Base-by-base conservation (phyloP, 306 rosid species). In the Medicago lupulina region DNA sequence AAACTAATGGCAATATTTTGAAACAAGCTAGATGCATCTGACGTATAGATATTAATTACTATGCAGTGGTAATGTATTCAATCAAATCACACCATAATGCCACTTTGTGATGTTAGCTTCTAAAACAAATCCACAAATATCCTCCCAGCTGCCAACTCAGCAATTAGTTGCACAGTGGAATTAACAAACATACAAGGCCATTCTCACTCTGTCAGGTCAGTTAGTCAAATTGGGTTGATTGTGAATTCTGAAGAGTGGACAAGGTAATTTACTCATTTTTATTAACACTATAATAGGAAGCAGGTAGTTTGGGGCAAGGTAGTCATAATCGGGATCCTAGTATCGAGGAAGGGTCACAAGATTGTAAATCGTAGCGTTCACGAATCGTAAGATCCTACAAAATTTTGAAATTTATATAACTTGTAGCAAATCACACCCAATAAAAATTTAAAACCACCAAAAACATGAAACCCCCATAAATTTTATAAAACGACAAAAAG, bases 231-330 rank as follows among this genome's bases (percentile, higher is more conserved):
- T 12, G 73, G 34, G 19, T 18, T n/a, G 69, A 23, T 43, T 11
- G 25, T 67, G 16, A 76, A 41, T 41, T 76, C 21, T 34, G 61
- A 44, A 57, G 61, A 69, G 11, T 18, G 19, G 62, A 50, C n/a
- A 14, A 21, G 39, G 40, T 50, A 38, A 49, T 64, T 64, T 36
- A 34, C 62, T 65, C 6, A 8, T 46, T 36, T 71, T 34, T 16
- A 36, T 38, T 19, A 36, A 71, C 51, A 67, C 16, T 17, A 13
- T 8, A 73, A 43, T 38, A 74, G 28, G 7, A 25, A 15, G 18
- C 74, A 14, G 23, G 80, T 40, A 67, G 17, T 9, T 66, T 43
- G 19, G 25, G 47, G 47, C 28, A 76, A 76, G 67, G n/a, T 23
- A 23, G 28, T 23, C 1, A 23, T 1, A 23, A 23, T 23, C 28